A percentile compares a stretch with the other conserved stretches of the same genome.
These are phyloP conservation scores for Cladosporium velox DNA, from an alignment of 2,329 filamentous ascomycete species.

Conservation along the genomic window DNA sequence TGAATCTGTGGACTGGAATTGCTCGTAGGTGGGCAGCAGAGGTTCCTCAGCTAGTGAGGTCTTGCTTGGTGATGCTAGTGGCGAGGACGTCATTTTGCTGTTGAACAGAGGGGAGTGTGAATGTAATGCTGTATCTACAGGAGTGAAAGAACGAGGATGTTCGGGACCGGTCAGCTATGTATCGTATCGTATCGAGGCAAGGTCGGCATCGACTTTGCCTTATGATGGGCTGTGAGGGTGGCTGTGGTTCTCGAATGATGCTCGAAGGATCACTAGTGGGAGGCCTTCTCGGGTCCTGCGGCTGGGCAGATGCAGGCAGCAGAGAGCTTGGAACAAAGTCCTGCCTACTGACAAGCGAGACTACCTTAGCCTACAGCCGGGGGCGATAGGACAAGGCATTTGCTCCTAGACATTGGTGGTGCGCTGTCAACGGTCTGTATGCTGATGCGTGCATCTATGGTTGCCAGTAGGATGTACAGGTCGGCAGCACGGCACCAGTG, in stretches of 20 bases:
- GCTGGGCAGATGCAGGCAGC: background rate
- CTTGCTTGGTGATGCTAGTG: background rate
- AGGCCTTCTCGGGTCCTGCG: background rate
- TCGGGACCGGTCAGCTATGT: background rate
- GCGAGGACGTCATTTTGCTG: background rate
- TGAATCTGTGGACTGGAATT: background rate
- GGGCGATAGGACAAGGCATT: no score
- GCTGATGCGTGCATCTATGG: background rate
- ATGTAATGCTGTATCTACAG: background rate
- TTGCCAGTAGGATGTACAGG: background rate
- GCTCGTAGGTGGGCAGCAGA: conserved; percentile 8
- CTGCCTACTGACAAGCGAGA: no score
- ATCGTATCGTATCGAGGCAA: background rate
- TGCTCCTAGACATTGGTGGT: no score
- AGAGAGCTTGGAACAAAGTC: background rate
- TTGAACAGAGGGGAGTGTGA: background rate
- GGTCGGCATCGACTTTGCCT: background rate
- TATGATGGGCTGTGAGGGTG: background rate
- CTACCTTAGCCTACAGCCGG: no score
- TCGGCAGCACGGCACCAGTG: background rate
- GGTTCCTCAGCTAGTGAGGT: background rate
- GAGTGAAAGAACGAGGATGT: background rate
- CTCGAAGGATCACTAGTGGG: background rate
- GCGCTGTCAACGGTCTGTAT: background rate
- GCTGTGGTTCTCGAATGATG: background rate